Evolutionary conservation across 768 basidiomycete genomes (phyloP), one percentile per base, ranked within the genome.

Genomic region (Lactifluus piperatus): DNA sequence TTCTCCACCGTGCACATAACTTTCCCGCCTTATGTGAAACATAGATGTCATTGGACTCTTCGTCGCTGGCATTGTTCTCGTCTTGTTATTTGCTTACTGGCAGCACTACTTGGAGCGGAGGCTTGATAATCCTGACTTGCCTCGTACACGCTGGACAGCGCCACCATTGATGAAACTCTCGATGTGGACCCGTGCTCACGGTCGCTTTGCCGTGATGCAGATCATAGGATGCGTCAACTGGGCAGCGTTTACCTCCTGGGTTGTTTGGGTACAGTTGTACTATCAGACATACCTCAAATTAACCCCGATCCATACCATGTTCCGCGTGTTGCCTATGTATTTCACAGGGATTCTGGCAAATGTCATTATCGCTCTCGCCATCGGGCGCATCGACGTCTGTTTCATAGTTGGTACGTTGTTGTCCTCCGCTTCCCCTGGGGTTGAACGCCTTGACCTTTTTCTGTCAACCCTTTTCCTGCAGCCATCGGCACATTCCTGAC

Each of bases 41-140:
- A 69, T 62, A 79, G 88, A 91, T 68, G 88, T 92, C 63, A 83
- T 92, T 51, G 82, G 76, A 2, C 76, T 86, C 6, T 74, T 92
- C 30, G 70, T 88, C 50, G 34, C 86, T 18, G 84, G 86, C 3
- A 71, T 88, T 2, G 10, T 84, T 24, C 65, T 90, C 18, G 57
- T 86, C 14, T 69, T 66, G 2, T 48, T 72, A 1, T 94, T 92
- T 73, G 54, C 86, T 46, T 60, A 69, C 29, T 93, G 88, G 87
- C 83, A 92, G 64, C 66, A 72, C 50, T 76, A 79, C 65, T 73
- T 93, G 29, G 86, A 87, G 57, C 55, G 60, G 27, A 32, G 67
- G 11, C 67, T 67, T 45, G 64, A 65, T 5, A 60, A 62, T 13
- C 54, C 53, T 0, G 57, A 58, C 18, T 46, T 34, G 0, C 64